phyloP scores from a whole-genome alignment of 495 filamentous ascomycete species.

The Aspergillus biplanus region DNA sequence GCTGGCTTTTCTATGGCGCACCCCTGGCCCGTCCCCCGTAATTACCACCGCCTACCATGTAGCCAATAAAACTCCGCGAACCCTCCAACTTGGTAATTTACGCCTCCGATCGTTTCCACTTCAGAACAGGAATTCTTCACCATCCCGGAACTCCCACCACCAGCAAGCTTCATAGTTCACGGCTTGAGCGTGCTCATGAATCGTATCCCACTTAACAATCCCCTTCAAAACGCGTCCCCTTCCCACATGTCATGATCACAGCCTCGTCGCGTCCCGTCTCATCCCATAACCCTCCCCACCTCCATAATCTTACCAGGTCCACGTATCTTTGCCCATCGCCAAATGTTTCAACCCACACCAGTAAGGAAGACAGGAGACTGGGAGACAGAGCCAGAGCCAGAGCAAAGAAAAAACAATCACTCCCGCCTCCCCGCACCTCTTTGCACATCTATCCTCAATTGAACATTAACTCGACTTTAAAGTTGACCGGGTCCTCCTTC shows the following conservation, averaged over 20 bases:
- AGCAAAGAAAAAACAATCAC: too few relatives aligned
- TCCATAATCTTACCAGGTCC: slow-evolving; percentile 5
- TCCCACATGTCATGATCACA: slow-evolving; percentile 13
- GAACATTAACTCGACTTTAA: slow-evolving; percentile 9
- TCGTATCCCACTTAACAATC: not conserved
- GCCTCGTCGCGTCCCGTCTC: slow-evolving; percentile 18
- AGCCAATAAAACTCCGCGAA: not conserved
- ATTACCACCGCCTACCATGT: not conserved
- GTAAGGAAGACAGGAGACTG: not conserved
- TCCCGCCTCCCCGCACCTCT: not conserved
- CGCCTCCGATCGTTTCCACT: not conserved
- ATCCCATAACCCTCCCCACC: slow-evolving; percentile 7
- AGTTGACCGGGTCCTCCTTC: not conserved
- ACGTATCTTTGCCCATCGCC: slow-evolving; percentile 9
- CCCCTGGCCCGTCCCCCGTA: not conserved
- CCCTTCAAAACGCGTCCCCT: slow-evolving; percentile 20
- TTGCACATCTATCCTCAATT: not conserved
- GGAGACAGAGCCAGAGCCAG: not conserved
- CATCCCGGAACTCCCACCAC: not conserved
- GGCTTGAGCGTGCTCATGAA: not conserved
- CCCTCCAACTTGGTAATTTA: not conserved
- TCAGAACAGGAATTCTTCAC: not conserved
- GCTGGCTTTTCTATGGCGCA: not conserved
- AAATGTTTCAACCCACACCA: slow-evolving; percentile 8
- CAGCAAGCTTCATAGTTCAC: not conserved